A percentile compares a stretch with the other conserved stretches of the same genome.
Evolutionary conservation across 2,329 filamentous ascomycete genomes (phyloP).

Genomic region (Sarocladium kiliense): DNA sequence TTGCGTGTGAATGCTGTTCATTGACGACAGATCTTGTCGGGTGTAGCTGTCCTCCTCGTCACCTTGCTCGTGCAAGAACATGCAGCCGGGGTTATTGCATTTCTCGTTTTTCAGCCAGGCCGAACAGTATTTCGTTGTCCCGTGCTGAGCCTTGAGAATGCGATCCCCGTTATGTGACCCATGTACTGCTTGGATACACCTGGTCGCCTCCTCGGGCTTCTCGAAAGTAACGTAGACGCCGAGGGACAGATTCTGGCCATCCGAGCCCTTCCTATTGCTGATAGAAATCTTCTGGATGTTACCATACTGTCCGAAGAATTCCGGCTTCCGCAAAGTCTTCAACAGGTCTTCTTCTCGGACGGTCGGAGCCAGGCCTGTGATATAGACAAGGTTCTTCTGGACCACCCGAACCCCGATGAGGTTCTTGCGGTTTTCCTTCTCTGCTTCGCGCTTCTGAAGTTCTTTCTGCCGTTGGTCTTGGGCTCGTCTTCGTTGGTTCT

Average conservation of each 20-base stretch:
- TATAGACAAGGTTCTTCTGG: slow-evolving; percentile 98
- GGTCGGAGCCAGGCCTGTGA: slow-evolving; percentile 87
- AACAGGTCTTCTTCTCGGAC: slow-evolving; percentile 89
- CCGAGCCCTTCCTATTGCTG: slow-evolving; percentile 81
- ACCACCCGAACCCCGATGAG: slow-evolving; percentile 92
- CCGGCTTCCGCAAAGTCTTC: slow-evolving; percentile 79
- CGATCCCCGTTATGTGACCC: slow-evolving; percentile 88
- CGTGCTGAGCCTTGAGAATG: slow-evolving; percentile 69
- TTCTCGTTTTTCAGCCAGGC: slow-evolving; percentile 92
- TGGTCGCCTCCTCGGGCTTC: slow-evolving; percentile 80
- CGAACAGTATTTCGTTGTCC: slow-evolving; percentile 98
- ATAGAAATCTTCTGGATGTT: slow-evolving; percentile 99
- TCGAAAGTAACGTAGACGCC: slow-evolving; percentile 99
- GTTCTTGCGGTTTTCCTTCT: slow-evolving; percentile 92
- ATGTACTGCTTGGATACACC: slow-evolving; percentile 88
- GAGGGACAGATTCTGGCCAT: slow-evolving; percentile 76
- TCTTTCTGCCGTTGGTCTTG: slow-evolving; percentile 84
- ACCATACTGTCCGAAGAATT: slow-evolving; percentile 98
- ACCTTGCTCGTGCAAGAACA: slow-evolving; percentile 97
- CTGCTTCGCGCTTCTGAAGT: slow-evolving; percentile 90
- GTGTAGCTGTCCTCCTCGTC: slow-evolving; percentile 97
- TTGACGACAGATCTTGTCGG: slow-evolving; percentile 86
- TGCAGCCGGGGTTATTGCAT: slow-evolving; percentile 93
- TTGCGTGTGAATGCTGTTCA: slow-evolving; percentile 84
- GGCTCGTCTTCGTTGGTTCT: slow-evolving; percentile 89